Conservation (phyloP, 2,329 filamentous ascomycete genomes). For the Monilinia polystroma region DNA sequence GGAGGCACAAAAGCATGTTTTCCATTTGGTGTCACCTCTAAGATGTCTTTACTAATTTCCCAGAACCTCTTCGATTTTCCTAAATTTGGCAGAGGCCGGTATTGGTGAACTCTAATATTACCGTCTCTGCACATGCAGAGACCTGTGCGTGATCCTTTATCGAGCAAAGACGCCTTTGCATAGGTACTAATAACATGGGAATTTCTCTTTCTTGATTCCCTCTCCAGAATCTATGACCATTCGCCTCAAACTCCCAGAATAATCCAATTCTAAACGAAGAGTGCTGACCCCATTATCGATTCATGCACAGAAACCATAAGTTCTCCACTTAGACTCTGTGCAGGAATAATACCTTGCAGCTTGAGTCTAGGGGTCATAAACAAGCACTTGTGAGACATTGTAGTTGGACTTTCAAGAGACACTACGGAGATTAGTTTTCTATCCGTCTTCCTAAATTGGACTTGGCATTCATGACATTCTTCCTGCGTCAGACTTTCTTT, state of each 20-base stretch:
- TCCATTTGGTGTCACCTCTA: neutral
- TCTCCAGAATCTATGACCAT: neutral
- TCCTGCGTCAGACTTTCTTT: neutral
- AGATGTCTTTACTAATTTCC: neutral
- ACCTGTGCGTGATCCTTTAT: neutral
- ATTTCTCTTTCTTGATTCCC: neutral
- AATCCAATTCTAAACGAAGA: neutral
- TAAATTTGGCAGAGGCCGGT: neutral
- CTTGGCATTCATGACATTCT: neutral
- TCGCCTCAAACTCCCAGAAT: neutral
- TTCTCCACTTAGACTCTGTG: no score
- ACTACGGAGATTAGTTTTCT: neutral
- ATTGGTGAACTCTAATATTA: neutral
- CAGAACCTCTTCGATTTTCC: neutral
- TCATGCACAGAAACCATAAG: neutral
- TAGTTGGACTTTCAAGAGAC: neutral
- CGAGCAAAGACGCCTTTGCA: neutral
- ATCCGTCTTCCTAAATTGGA: neutral
- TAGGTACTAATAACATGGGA: neutral
- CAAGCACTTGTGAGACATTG: neutral
- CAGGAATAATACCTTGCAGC: no score
- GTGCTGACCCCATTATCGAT: neutral
- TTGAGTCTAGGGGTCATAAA: no score
- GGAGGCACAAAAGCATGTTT: neutral
- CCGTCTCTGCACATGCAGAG: neutral